Percentiles rank a stretch among this genome's conserved stretches.
These are phyloP conservation scores for Odontarrhena argentea DNA, from an alignment of 345 rosid species.

Conservation along the genomic window DNA sequence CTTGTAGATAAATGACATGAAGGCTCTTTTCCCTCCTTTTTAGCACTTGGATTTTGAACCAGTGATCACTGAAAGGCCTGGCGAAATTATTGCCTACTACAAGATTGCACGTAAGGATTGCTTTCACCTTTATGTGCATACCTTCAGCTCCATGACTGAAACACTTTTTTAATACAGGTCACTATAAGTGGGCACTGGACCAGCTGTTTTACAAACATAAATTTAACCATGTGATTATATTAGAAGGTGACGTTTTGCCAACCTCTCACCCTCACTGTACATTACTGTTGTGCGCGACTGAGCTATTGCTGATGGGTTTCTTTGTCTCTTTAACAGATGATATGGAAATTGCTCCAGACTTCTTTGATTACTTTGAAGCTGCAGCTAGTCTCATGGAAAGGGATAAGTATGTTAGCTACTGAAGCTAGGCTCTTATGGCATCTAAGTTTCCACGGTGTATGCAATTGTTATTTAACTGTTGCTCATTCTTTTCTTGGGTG, in stretches of 20 bases:
- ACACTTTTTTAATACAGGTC: constrained; percentile 52
- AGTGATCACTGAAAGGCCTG: constrained; percentile 81
- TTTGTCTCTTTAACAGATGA: constrained; percentile 73
- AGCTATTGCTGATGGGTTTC: constrained; percentile 26
- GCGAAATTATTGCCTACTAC: constrained; percentile 92
- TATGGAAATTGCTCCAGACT: constrained; percentile 97
- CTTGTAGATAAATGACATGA: constrained; percentile 22
- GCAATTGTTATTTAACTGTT: constrained; percentile 8
- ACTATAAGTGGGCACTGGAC: constrained; percentile 98
- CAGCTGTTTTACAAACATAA: constrained; percentile 82
- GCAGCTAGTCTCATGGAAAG: constrained; percentile 81
- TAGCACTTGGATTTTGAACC: constrained; percentile 84
- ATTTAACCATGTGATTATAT: constrained; percentile 78
- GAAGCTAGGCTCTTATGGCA: constrained; percentile 23
- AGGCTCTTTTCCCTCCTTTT: constrained; percentile 30
- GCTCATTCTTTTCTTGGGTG: constrained; percentile 26
- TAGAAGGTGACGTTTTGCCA: constrained; percentile 66
- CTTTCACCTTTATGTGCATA: constrained; percentile 34
- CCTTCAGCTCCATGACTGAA: constrained; percentile 35
- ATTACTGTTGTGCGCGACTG: constrained; percentile 3
- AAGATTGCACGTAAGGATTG: constrained; percentile 76
- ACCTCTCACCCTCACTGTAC: constrained; percentile 18
- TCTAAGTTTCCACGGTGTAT: constrained; percentile 13
- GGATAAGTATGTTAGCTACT: constrained; percentile 68
- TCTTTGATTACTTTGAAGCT: constrained; percentile 97